Percentiles rank a stretch among this genome's conserved stretches.
phyloP scores from a whole-genome alignment of 2,329 filamentous ascomycete species.

The Neopestalotiopsis clavispora region DNA sequence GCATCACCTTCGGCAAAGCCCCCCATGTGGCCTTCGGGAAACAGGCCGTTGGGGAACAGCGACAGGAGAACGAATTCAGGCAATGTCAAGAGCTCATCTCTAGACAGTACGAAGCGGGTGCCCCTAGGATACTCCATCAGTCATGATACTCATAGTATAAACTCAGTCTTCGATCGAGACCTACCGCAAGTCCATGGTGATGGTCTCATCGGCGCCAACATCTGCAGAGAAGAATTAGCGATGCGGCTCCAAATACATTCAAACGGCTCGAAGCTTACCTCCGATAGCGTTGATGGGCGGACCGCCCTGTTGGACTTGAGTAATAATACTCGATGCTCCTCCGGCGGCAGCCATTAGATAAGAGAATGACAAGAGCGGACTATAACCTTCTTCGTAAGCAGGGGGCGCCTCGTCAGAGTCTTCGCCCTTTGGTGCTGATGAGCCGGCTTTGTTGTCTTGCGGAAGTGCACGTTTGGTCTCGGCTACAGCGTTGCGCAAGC shows the following conservation, averaged over 20 bases:
- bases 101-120: constrained; percentile 88
- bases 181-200: constrained; percentile 92
- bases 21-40: constrained; percentile 95
- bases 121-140: constrained; percentile 61
- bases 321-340: constrained; percentile 97
- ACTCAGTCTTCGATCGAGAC: constrained; percentile 25
- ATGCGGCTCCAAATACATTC: not conserved
- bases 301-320: constrained; percentile 94
- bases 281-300: constrained; percentile 88
- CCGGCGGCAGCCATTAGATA: constrained; percentile 98
- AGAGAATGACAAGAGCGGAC: constrained; percentile 88
- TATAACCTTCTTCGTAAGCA: constrained; percentile 93
- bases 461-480: constrained; percentile 87
- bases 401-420: constrained; percentile 88
- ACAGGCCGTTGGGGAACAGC: constrained; percentile 97
- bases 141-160: not conserved
- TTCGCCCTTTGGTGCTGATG: constrained; percentile 71
- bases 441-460: constrained; percentile 78
- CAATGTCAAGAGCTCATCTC: constrained; percentile 92
- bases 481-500: constrained; percentile 58
- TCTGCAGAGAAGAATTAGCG: constrained; percentile 48
- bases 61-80: constrained; percentile 97
- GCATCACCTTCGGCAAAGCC: constrained; percentile 91
- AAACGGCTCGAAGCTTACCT: constrained; percentile 56
- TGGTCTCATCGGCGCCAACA: constrained; percentile 90